Evolutionary conservation across 2,329 filamentous ascomycete species (phyloP), one percentile per base, ranked within the genome.

Genomic region (Colletotrichum filicis): DNA sequence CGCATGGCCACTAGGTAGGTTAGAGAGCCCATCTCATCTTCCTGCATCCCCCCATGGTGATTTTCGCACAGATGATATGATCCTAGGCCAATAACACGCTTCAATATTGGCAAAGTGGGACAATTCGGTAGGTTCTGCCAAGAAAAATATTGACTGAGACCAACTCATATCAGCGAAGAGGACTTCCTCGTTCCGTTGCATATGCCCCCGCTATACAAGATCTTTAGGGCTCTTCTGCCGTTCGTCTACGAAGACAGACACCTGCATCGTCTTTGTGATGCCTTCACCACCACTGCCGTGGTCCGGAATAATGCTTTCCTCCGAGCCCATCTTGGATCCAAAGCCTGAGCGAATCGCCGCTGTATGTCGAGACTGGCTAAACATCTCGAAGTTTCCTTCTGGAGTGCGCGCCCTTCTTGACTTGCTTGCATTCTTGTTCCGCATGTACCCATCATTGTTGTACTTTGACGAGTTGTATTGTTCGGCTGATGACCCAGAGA

Each of bases 251-350:
- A 55, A 65, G 0, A 74, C 64, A 2, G 73, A 73, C 1, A 74
- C 57, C 3, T 73, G 60, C 28, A 30, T 65, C 3, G 69, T 73
- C 22, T 74, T 74, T 14, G 56, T 73, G 24, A 74, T 68, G 1
- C 64, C 69, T 12, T 73, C 62, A 1, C 14, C 26, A 0, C 14
- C 14, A 4, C 11, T 49, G 1, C 57, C 56, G 3, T 37, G 11
- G 1, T 63, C 42, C 1, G n/a, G n/a, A 1, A 68, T 58, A 19
- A 74, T 69, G 4, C 69, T 69, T 35, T 72, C 60, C 3, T 74
- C 59, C n/a, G 68, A 72, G 4, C 58, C 68, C 53, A 53, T 68
- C 32, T 59, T 67, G 1, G 69, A 68, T 11, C 46, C 58, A 35
- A 67, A 64, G 7, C 61, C 62, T 2, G 35, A 65, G 1, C 35